Conservation (phyloP, 2,329 filamentous ascomycete genomes). For the Chlorencoelia australis region DNA sequence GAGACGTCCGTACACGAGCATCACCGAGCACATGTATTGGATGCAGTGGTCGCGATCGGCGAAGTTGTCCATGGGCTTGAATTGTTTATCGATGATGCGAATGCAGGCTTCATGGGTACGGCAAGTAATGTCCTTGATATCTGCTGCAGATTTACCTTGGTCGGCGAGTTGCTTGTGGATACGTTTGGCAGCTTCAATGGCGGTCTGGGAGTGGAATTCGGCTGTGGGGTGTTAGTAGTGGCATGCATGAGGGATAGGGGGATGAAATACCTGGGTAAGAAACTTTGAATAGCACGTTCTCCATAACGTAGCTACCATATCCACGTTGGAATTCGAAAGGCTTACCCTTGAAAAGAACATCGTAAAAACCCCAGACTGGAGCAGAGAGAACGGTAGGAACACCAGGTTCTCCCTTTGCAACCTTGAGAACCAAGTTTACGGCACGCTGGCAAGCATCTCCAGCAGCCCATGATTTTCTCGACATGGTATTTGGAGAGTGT, state of each 20-base stretch:
- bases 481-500: conserved; percentile 98
- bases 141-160: conserved; percentile 80
- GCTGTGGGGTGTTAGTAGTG: conserved; percentile 37
- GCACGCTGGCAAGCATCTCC: conserved; percentile 95
- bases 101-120: conserved; percentile 97
- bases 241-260: not conserved
- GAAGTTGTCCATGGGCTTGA: conserved; percentile 99
- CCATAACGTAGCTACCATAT: conserved; percentile 99
- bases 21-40: conserved; percentile 97
- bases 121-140: conserved; percentile 89
- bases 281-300: conserved; percentile 99
- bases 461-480: conserved; percentile 96
- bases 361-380: conserved; percentile 96
- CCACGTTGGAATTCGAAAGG: conserved; percentile 92
- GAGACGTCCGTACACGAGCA: conserved; percentile 91
- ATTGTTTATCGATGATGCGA: conserved; percentile 99
- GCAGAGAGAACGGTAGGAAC: conserved; percentile 88
- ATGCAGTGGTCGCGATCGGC: conserved; percentile 99
- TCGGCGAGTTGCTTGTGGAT: conserved; percentile 74
- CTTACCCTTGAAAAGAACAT: conserved; percentile 92
- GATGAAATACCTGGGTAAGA: conserved; percentile 73
- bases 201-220: conserved; percentile 98
- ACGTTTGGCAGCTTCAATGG: conserved; percentile 86
- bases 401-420: conserved; percentile 82
- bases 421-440: conserved; percentile 84